Percentiles rank a stretch among this genome's conserved stretches.
Evolutionary conservation across 2,329 filamentous ascomycete genomes (phyloP).

Genomic region (Daldinia sp.): DNA sequence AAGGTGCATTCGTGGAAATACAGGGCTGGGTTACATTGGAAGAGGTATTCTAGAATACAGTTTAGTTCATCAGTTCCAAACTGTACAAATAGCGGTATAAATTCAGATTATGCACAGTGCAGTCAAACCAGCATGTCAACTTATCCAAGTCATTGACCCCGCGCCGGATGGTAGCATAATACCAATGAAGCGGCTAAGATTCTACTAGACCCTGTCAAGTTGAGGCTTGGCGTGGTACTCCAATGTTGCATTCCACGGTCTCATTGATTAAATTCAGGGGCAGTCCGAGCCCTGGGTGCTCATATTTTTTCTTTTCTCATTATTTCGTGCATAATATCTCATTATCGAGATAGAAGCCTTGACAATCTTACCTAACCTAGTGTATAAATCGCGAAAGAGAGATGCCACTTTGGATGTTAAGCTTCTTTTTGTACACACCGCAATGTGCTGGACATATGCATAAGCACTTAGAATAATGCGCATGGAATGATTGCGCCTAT

Average conservation of each 20-base stretch:
- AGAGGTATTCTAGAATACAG: slow-evolving; percentile 32
- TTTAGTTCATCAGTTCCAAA: neutral
- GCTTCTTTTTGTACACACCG: neutral
- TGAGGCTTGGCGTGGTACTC: slow-evolving; percentile 24
- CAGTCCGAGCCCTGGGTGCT: slow-evolving; percentile 7
- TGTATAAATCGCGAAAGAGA: slow-evolving; percentile 3
- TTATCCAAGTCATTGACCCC: slow-evolving; percentile 17
- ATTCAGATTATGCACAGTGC: slow-evolving; percentile 16
- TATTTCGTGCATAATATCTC: slow-evolving; percentile 24
- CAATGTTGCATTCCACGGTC: slow-evolving; percentile 30
- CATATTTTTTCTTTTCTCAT: slow-evolving; percentile 11
- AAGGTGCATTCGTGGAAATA: neutral
- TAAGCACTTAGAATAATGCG: too few species aligned
- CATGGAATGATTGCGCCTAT: too few species aligned
- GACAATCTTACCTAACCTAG: neutral
- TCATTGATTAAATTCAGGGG: slow-evolving; percentile 36
- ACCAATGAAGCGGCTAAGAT: slow-evolving; percentile 28
- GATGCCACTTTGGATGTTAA: neutral
- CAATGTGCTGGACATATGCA: neutral
- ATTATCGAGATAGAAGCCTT: slow-evolving; percentile 18
- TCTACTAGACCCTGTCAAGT: slow-evolving; percentile 18
- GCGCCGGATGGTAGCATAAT: slow-evolving; percentile 24
- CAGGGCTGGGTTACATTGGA: slow-evolving; percentile 18
- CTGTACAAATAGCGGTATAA: slow-evolving; percentile 10
- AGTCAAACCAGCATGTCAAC: neutral